These are phyloP conservation scores for Penicillium brevicompactum DNA, from an alignment of 2,329 filamentous ascomycete genomes.

Conservation along the genomic window DNA sequence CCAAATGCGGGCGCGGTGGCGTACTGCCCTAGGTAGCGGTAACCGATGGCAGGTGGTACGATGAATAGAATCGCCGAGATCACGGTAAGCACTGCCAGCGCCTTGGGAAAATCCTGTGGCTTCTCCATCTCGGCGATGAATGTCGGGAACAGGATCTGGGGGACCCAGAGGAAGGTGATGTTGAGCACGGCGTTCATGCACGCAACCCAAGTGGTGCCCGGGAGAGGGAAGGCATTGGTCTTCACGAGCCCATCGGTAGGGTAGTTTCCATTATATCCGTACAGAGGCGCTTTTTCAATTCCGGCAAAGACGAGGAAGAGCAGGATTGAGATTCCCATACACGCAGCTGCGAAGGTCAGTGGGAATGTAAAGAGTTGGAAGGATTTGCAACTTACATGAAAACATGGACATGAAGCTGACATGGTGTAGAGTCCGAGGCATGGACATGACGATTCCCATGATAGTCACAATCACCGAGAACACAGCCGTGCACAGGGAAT, in stretches of 20 bases:
- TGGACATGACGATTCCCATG: slow-evolving; percentile 51
- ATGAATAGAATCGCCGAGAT: slow-evolving; percentile 54
- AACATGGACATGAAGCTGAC: slow-evolving; percentile 56
- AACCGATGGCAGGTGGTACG: slow-evolving; percentile 52
- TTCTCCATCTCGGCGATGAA: slow-evolving; percentile 56
- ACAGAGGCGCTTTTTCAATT: slow-evolving; percentile 48
- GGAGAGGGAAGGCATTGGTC: slow-evolving; percentile 52
- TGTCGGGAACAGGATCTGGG: slow-evolving; percentile 55
- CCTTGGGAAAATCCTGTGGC: slow-evolving; percentile 55
- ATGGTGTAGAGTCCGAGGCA: slow-evolving; percentile 50
- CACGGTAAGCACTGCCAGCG: slow-evolving; percentile 48
- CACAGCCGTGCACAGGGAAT: slow-evolving; percentile 52
- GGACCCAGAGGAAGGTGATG: slow-evolving; percentile 54
- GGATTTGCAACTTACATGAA: slow-evolving; percentile 31
- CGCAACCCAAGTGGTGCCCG: slow-evolving; percentile 50
- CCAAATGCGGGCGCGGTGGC: slow-evolving; percentile 54
- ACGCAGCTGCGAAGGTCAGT: slow-evolving; percentile 34
- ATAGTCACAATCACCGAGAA: slow-evolving; percentile 51
- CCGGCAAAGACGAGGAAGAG: slow-evolving; percentile 54
- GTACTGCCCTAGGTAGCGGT: slow-evolving; percentile 53
- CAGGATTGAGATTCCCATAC: slow-evolving; percentile 53
- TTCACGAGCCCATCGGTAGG: slow-evolving; percentile 47
- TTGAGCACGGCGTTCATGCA: slow-evolving; percentile 56
- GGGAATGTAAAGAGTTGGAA: too few relatives aligned
- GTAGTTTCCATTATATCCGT: slow-evolving; percentile 51